Evolutionary conservation across 305 asterid species (phyloP).

Genomic region (Fraxinus latifolia): DNA sequence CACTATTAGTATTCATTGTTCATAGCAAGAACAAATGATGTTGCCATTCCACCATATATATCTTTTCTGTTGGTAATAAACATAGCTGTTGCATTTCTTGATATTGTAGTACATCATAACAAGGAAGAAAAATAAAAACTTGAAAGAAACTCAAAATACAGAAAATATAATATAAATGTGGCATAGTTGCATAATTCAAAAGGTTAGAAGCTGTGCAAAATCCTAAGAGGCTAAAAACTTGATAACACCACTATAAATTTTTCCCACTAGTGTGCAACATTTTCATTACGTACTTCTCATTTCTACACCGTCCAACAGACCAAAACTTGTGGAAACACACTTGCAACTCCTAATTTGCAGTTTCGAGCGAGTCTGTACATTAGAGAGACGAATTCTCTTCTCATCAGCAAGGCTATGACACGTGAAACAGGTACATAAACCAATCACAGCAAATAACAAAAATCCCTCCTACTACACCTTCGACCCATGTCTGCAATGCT

Average conservation of each 20-base stretch:
- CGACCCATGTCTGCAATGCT: not conserved
- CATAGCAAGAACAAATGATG: not conserved
- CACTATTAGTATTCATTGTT: not conserved
- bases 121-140: not conserved
- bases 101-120: not conserved
- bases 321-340: not conserved
- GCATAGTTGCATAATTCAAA: not conserved
- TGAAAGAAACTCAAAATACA: not conserved
- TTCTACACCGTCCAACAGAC: not conserved
- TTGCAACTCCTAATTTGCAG: not conserved
- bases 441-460: not conserved
- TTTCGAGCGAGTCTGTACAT: not conserved
- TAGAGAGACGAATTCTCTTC: not conserved
- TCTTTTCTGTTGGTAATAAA: not conserved
- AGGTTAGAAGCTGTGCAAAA: not conserved
- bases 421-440: not conserved
- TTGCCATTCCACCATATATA: not conserved
- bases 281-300: not conserved
- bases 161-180: not conserved
- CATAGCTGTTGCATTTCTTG: not conserved
- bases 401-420: not conserved
- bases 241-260: not conserved
- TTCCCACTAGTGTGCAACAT: not conserved
- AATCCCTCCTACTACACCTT: slow-evolving; percentile 1
- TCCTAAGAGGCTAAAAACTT: not conserved